Evolutionary conservation across 768 basidiomycete genomes (phyloP).

Genomic region (Lactifluus subvellereus): DNA sequence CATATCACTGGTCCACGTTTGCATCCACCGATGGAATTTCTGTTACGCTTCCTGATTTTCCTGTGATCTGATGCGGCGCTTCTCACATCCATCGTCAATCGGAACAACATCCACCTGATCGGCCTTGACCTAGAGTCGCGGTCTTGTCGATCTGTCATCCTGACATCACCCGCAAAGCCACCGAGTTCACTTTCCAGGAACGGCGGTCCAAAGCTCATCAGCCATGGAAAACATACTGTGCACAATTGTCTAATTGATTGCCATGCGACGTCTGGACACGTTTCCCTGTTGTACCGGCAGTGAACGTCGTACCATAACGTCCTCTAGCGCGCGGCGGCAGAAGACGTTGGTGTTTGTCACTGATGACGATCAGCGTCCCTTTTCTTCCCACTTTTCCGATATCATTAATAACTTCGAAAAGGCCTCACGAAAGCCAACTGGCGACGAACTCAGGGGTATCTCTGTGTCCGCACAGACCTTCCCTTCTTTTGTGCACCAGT

Average conservation of each 20-base stretch:
- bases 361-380: slow-evolving; percentile 34
- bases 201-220: slow-evolving; percentile 31
- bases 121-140: slow-evolving; percentile 33
- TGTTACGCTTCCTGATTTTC: slow-evolving; percentile 32
- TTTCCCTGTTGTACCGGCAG: slow-evolving; percentile 18
- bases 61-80: slow-evolving; percentile 25
- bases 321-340: slow-evolving; percentile 28
- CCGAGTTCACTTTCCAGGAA: slow-evolving; percentile 52
- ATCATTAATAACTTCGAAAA: slow-evolving; percentile 44
- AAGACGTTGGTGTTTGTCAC: slow-evolving; percentile 43
- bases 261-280: slow-evolving; percentile 18
- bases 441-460: slow-evolving; percentile 38
- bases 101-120: slow-evolving; percentile 41
- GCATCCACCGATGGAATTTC: slow-evolving; percentile 43
- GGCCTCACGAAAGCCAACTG: slow-evolving; percentile 48
- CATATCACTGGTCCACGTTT: slow-evolving; percentile 54
- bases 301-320: slow-evolving; percentile 18
- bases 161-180: slow-evolving; percentile 52
- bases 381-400: slow-evolving; percentile 40
- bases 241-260: slow-evolving; percentile 35
- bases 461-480: slow-evolving; percentile 33
- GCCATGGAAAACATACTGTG: slow-evolving; percentile 26
- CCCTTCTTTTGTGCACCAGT: slow-evolving; percentile 25
- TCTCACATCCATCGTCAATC: slow-evolving; percentile 43
- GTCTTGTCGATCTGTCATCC: slow-evolving; percentile 38